Percentiles rank a stretch among this genome's conserved stretches.
phyloP scores from a whole-genome alignment of 495 filamentous ascomycete genomes.

The Corynascus novoguineensis region DNA sequence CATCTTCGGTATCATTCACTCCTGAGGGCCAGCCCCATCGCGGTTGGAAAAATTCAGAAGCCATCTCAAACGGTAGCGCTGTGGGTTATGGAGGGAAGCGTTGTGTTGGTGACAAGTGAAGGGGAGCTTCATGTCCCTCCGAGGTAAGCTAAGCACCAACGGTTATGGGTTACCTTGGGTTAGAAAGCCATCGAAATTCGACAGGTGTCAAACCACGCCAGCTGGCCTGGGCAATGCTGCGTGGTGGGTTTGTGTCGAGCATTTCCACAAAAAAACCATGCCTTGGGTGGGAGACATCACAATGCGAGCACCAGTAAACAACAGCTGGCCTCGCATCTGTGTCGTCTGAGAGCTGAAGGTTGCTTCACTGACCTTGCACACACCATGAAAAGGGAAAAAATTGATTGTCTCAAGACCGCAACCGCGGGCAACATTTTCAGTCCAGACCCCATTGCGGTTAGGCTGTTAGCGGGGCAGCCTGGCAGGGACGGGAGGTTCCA shows the following conservation, averaged over 20 bases:
- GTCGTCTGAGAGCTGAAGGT: neutral
- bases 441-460: slow-evolving; percentile 4
- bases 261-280: neutral
- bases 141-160: neutral
- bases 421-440: slow-evolving; percentile 4
- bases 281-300: slow-evolving; percentile 2
- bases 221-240: slow-evolving; percentile 11
- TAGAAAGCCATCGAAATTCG: slow-evolving; percentile 7
- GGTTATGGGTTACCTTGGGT: neutral
- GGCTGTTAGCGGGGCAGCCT: neutral
- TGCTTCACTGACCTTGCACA: neutral
- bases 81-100: neutral
- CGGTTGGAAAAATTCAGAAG: slow-evolving; percentile 5
- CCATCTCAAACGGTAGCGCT: neutral
- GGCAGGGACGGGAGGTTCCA: neutral
- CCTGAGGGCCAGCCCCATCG: slow-evolving; percentile 19
- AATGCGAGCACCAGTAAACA: neutral
- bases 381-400: neutral
- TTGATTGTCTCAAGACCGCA: neutral
- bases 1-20: slow-evolving; percentile 1
- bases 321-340: neutral
- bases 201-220: slow-evolving; percentile 17
- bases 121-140: neutral
- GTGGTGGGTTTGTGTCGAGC: neutral
- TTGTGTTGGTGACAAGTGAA: neutral